These are phyloP conservation scores for Ceratobasidium papillatum DNA, from an alignment of 1,284 basidiomycete genomes.

Conservation along the genomic window DNA sequence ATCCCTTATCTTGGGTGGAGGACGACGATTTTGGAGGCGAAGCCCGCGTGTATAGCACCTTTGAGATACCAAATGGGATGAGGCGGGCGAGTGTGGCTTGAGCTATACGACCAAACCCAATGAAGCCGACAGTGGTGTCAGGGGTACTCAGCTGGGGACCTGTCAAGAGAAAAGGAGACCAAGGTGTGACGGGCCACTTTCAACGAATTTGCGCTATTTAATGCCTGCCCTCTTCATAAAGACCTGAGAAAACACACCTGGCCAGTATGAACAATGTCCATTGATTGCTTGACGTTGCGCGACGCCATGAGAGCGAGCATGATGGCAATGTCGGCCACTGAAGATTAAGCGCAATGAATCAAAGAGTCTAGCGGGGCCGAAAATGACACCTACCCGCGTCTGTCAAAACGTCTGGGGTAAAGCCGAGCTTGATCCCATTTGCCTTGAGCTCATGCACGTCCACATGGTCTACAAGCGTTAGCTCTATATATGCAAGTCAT, in stretches of 20 bases:
- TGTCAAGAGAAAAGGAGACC: conserved; percentile 83
- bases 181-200: conserved; percentile 70
- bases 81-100: conserved; percentile 81
- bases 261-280: conserved; percentile 71
- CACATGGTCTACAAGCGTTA: conserved; percentile 74
- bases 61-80: conserved; percentile 76
- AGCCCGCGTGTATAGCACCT: conserved; percentile 68
- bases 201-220: background rate
- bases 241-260: conserved; percentile 57
- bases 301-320: conserved; percentile 93
- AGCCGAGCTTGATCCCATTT: conserved; percentile 79
- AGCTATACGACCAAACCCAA: conserved; percentile 93
- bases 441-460: conserved; percentile 70
- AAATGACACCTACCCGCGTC: conserved; percentile 70
- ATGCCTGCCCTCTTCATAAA: background rate
- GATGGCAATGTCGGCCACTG: conserved; percentile 86
- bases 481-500: background rate
- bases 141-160: conserved; percentile 76
- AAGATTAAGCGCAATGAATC: background rate
- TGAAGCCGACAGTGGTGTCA: conserved; percentile 76
- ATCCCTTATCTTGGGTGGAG: conserved; percentile 50
- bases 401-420: conserved; percentile 90
- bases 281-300: conserved; percentile 74
- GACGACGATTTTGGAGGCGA: conserved; percentile 52
- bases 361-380: background rate